Evolutionary conservation across 139 green algal genomes (phyloP).

Genomic region (Mychonastes homosphaera): DNA sequence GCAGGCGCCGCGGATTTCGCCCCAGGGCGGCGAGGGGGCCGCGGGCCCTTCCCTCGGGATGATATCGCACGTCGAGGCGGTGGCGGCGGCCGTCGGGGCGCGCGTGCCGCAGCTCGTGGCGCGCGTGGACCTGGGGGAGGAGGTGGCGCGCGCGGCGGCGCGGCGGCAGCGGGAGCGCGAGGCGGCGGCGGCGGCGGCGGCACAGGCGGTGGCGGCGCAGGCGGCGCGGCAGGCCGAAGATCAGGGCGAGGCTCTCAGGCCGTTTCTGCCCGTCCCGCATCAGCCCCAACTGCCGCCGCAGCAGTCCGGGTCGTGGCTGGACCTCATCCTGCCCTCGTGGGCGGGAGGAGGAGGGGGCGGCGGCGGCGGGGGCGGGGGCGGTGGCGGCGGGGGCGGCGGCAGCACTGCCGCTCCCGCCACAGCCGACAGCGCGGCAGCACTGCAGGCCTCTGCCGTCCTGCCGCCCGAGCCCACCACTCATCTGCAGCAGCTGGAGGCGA

Average conservation of each 20-base stretch:
- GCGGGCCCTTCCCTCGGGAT: too few relatives aligned
- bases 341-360: too few relatives aligned
- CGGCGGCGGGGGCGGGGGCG: too few relatives aligned
- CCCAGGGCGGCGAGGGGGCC: too few relatives aligned
- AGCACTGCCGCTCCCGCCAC: too few relatives aligned
- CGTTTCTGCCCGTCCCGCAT: neutral
- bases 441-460: too few relatives aligned
- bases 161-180: neutral
- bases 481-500: too few relatives aligned
- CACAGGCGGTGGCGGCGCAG: neutral
- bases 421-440: too few relatives aligned
- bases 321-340: too few relatives aligned
- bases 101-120: conserved; percentile 1
- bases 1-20: conserved; percentile 21
- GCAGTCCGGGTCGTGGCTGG: too few relatives aligned
- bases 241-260: neutral
- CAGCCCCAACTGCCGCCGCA: neutral
- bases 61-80: neutral
- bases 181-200: neutral
- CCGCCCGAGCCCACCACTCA: too few relatives aligned
- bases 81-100: neutral
- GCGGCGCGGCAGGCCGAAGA: neutral
- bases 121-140: conserved; percentile 4
- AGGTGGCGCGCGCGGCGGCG: neutral
- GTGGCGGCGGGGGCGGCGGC: too few relatives aligned